Evolutionary conservation across 768 basidiomycete genomes (phyloP).

Genomic region (Amanita pallidorosea): DNA sequence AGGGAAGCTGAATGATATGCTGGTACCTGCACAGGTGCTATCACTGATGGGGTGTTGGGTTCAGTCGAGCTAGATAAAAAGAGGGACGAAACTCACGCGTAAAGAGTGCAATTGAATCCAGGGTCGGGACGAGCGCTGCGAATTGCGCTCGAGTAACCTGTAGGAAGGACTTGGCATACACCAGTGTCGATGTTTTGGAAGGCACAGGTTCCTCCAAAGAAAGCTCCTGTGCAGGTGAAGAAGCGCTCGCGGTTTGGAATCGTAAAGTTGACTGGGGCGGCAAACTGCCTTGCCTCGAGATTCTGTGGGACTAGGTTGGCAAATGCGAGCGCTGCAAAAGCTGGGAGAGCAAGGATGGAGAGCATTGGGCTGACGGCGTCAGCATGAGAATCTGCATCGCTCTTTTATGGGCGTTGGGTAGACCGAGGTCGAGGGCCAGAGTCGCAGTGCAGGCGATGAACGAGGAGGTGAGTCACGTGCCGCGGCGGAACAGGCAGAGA

Average conservation of each 20-base stretch:
- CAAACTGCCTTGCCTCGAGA: background rate
- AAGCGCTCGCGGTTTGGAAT: background rate
- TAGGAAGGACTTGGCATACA: background rate
- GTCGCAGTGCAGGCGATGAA: background rate
- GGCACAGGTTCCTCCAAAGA: background rate
- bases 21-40: background rate
- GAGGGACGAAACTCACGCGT: background rate
- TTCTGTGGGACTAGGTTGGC: background rate
- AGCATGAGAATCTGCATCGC: no score
- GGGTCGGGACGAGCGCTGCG: background rate
- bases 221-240: background rate
- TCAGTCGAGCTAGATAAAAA: background rate
- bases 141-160: background rate
- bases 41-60: background rate
- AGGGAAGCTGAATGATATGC: background rate
- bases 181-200: background rate
- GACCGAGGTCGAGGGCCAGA: background rate
- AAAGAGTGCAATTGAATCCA: constrained; percentile 1
- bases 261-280: background rate
- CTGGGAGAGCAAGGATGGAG: no score
- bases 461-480: background rate
- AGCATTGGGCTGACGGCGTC: no score
- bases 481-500: background rate
- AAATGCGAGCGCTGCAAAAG: no score
- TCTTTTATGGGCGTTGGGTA: no score